Conservation (phyloP, 257 asterid species). For the Salvia splendens region DNA sequence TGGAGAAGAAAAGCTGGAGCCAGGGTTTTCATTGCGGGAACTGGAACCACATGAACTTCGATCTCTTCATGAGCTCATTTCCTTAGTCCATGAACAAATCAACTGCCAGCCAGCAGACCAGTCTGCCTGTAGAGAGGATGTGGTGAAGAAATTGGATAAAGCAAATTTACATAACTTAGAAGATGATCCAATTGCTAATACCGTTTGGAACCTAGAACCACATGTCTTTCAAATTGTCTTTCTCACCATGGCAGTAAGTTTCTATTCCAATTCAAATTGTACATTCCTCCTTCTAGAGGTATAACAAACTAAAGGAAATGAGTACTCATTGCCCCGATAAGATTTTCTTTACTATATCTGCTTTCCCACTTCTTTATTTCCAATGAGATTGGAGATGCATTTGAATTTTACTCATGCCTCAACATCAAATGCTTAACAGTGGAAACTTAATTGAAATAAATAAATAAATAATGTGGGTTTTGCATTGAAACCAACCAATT, state of each 20-base stretch:
- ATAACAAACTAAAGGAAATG: conserved; percentile 3
- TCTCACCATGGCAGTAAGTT: conserved; percentile 82
- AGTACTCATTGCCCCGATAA: conserved; percentile 19
- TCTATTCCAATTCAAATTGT: conserved; percentile 15
- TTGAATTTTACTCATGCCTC: not conserved
- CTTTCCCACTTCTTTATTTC: conserved; percentile 24
- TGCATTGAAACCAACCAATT: not conserved
- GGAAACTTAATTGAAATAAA: not conserved
- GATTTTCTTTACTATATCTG: conserved; percentile 28
- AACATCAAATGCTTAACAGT: conserved; percentile 17
- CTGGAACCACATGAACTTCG: conserved; percentile 60
- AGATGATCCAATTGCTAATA: conserved; percentile 72
- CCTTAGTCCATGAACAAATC: conserved; percentile 64
- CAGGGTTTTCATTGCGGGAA: conserved; percentile 49
- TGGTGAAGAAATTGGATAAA: conserved; percentile 33
- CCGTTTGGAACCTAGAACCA: conserved; percentile 75
- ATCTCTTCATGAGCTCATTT: conserved; percentile 71
- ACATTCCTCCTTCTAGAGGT: conserved; percentile 18
- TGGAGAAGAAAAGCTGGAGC: conserved; percentile 42
- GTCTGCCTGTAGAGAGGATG: conserved; percentile 40
- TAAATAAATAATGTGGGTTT: not conserved
- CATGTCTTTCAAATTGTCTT: conserved; percentile 60
- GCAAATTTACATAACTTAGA: conserved; percentile 46
- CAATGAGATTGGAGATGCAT: conserved; percentile 24
- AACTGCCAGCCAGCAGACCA: conserved; percentile 45